phyloP scores from a whole-genome alignment of 306 rosid species.

The Sechiopsis laciniata region DNA sequence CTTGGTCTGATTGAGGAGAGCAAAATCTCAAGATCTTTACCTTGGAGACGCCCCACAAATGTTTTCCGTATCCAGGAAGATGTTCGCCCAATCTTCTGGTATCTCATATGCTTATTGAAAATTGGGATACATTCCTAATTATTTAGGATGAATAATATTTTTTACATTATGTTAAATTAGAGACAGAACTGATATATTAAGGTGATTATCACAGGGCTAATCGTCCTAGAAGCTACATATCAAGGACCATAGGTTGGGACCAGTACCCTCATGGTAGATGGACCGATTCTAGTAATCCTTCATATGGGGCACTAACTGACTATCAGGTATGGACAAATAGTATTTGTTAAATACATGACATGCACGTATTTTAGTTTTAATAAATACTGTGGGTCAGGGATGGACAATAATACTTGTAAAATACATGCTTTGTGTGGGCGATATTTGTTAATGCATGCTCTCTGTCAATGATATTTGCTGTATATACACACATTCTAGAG shows the following conservation, averaged over 20 bases:
- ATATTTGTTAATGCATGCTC: background rate
- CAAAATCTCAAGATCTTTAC: conserved; percentile 66
- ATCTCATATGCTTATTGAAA: conserved; percentile 19
- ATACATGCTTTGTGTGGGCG: background rate
- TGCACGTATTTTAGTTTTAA: no score
- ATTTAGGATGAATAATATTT: background rate
- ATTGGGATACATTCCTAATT: conserved; percentile 4
- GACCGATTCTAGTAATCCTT: conserved; percentile 83
- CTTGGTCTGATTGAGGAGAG: conserved; percentile 88
- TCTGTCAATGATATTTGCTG: background rate
- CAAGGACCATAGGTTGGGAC: conserved; percentile 96
- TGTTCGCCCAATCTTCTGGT: conserved; percentile 95
- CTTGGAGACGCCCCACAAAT: conserved; percentile 90
- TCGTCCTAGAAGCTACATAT: conserved; percentile 93
- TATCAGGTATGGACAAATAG: conserved; percentile 53
- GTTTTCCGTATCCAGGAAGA: conserved; percentile 73
- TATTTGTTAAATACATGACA: no score
- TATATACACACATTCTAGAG: background rate
- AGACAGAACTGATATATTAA: conserved; percentile 29
- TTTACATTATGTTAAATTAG: background rate
- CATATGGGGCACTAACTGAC: conserved; percentile 79
- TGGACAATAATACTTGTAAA: background rate
- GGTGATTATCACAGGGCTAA: conserved; percentile 65
- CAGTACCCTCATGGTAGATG: conserved; percentile 94
- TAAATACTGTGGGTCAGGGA: conserved; percentile 42